Conservation (phyloP, 148 eudicot species). For the Spergularia marina region DNA sequence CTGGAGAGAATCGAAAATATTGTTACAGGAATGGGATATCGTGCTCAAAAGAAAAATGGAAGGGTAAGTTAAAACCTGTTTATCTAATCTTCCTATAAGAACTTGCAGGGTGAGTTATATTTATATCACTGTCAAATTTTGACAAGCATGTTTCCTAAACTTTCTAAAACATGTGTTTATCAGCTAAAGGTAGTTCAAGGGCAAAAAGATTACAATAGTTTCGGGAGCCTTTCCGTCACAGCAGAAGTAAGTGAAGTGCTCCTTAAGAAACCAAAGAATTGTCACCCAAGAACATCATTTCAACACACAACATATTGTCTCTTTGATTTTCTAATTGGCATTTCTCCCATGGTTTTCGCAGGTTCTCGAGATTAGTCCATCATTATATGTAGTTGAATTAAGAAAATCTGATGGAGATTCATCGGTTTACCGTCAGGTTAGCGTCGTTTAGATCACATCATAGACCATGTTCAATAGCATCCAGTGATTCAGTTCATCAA, state of each 20-base stretch:
- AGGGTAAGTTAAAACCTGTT: conserved; percentile 43
- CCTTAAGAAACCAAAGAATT: background rate
- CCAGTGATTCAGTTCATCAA: background rate
- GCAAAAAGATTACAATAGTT: conserved; percentile 49
- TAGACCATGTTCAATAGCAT: background rate
- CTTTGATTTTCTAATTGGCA: background rate
- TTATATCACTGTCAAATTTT: background rate
- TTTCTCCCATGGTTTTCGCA: conserved; percentile 28
- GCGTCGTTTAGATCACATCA: background rate
- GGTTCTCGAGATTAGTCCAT: conserved; percentile 86
- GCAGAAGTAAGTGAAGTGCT: conserved; percentile 70
- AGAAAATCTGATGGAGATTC: conserved; percentile 74
- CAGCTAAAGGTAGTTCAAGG: conserved; percentile 73
- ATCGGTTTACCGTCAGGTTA: conserved; percentile 72
- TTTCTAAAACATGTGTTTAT: conserved; percentile 15
- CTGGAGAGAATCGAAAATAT: conserved; percentile 70
- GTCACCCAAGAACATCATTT: too few relatives aligned
- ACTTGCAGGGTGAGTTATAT: background rate
- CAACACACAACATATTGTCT: too few relatives aligned
- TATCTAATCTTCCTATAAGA: background rate
- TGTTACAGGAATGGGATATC: conserved; percentile 75
- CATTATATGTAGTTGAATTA: conserved; percentile 79
- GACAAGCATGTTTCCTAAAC: background rate
- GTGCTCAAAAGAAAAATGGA: conserved; percentile 75
- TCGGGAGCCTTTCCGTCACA: conserved; percentile 62